phyloP scores from a whole-genome alignment of 148 eudicot genomes.

The Amaranthus cruentus region DNA sequence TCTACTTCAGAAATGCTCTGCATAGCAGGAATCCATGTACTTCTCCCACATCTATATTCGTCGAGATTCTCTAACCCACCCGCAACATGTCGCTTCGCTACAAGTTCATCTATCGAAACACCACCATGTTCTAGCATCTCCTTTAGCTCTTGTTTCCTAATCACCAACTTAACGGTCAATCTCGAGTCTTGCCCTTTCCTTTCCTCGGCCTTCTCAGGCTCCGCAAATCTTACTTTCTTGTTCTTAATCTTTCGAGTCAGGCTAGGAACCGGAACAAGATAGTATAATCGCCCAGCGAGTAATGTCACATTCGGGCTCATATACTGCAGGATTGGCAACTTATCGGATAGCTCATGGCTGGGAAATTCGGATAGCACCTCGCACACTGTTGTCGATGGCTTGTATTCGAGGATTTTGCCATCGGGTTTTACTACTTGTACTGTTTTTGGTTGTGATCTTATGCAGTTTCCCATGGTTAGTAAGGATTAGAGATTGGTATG shows the following conservation, averaged over 20 bases:
- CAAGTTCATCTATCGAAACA: slow-evolving; percentile 34
- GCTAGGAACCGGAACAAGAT: slow-evolving; percentile 39
- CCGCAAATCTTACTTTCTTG: slow-evolving; percentile 33
- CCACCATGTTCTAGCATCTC: slow-evolving; percentile 47
- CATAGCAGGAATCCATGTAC: slow-evolving; percentile 43
- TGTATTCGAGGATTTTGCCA: slow-evolving; percentile 44
- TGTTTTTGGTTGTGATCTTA: slow-evolving; percentile 31
- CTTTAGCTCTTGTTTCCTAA: slow-evolving; percentile 61
- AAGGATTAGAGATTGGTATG: neutral
- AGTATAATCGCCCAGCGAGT: slow-evolving; percentile 33
- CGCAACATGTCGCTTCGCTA: slow-evolving; percentile 20
- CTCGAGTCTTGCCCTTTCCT: slow-evolving; percentile 22
- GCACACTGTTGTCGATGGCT: slow-evolving; percentile 35
- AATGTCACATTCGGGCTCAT: slow-evolving; percentile 31
- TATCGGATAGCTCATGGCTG: slow-evolving; percentile 39
- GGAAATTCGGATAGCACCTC: slow-evolving; percentile 37
- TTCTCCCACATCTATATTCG: neutral
- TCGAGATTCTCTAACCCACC: neutral
- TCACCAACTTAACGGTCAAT: slow-evolving; percentile 60
- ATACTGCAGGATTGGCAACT: slow-evolving; percentile 23
- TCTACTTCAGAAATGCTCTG: slow-evolving; percentile 49
- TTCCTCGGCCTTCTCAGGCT: slow-evolving; percentile 12
- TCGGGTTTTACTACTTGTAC: slow-evolving; percentile 39
- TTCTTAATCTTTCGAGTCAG: slow-evolving; percentile 3
- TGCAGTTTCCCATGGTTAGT: slow-evolving; percentile 64